Percentiles rank a stretch among this genome's conserved stretches.
phyloP scores from a whole-genome alignment of 108 stramenopile genomes.

The Pseudonitzschia delicatissima region DNA sequence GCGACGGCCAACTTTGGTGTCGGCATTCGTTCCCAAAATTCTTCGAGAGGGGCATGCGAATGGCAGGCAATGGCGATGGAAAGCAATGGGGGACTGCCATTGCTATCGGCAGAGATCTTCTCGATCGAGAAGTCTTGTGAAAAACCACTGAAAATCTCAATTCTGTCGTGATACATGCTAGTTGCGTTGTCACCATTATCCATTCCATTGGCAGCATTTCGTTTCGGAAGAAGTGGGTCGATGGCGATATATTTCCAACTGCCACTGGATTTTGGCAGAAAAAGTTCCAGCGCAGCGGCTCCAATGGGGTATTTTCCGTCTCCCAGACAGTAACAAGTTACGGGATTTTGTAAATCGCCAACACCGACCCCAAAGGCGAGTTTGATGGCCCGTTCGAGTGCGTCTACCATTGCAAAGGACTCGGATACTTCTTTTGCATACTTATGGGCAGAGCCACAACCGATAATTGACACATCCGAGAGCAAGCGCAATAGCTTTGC shows the following conservation, averaged over 20 bases:
- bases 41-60: slow-evolving; percentile 23
- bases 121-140: slow-evolving; percentile 9
- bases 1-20: slow-evolving; percentile 6
- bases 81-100: not conserved
- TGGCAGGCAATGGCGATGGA: slow-evolving; percentile 20
- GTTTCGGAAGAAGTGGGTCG: slow-evolving; percentile 15
- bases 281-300: slow-evolving; percentile 12
- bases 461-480: slow-evolving; percentile 9
- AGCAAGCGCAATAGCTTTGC: slow-evolving; percentile 1
- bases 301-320: slow-evolving; percentile 19
- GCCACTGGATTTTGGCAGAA: not conserved
- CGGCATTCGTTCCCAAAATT: slow-evolving; percentile 23
- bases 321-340: slow-evolving; percentile 21
- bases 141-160: slow-evolving; percentile 8
- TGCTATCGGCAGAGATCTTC: not conserved
- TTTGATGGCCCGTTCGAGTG: slow-evolving; percentile 20
- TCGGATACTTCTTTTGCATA: slow-evolving; percentile 26
- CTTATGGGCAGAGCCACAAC: slow-evolving; percentile 9
- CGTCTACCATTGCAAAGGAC: slow-evolving; percentile 19
- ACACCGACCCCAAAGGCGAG: slow-evolving; percentile 3
- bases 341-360: not conserved
- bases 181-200: not conserved
- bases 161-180: slow-evolving; percentile 4
- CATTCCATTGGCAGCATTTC: not conserved
- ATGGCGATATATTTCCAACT: slow-evolving; percentile 22